Evolutionary conservation across 768 basidiomycete species (phyloP).

Genomic region (Serendipita vermifera): DNA sequence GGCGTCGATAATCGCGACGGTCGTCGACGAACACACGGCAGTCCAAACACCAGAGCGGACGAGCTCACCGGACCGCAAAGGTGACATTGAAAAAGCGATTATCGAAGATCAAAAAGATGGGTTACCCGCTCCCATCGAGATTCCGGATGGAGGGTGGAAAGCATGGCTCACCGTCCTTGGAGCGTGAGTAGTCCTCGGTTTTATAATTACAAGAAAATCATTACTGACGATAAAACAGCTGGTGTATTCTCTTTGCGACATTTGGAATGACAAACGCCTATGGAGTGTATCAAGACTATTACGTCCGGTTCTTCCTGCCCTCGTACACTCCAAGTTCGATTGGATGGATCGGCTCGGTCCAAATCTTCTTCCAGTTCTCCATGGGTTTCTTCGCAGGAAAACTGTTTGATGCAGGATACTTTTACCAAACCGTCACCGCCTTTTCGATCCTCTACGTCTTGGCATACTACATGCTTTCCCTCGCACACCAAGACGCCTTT

Average conservation of each 20-base stretch:
- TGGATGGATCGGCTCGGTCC: conserved; percentile 24
- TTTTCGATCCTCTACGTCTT: conserved; percentile 15
- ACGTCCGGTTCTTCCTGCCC: conserved; percentile 17
- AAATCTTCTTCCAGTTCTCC: conserved; percentile 25
- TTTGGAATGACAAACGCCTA: conserved; percentile 15
- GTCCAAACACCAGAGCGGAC: background rate
- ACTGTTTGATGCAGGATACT: conserved; percentile 25
- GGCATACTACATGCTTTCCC: conserved; percentile 17
- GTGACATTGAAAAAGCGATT: background rate
- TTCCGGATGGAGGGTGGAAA: background rate
- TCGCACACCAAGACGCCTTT: conserved; percentile 12
- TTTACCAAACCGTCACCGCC: conserved; percentile 14
- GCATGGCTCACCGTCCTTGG: conserved; percentile 9
- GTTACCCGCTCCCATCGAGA: background rate
- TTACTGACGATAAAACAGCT: background rate
- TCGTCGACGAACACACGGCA: background rate
- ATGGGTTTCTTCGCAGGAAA: conserved; percentile 21
- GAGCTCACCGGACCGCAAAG: background rate
- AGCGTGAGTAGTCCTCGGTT: background rate
- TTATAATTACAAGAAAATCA: background rate
- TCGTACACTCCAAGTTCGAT: conserved; percentile 20
- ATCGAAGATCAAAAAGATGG: background rate
- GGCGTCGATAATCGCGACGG: no score
- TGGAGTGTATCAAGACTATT: conserved; percentile 14
- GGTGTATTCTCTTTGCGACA: conserved; percentile 10